Evolutionary conservation across 1,139 yeast genomes (phyloP).

Genomic region (Protomyces macrosporus): DNA sequence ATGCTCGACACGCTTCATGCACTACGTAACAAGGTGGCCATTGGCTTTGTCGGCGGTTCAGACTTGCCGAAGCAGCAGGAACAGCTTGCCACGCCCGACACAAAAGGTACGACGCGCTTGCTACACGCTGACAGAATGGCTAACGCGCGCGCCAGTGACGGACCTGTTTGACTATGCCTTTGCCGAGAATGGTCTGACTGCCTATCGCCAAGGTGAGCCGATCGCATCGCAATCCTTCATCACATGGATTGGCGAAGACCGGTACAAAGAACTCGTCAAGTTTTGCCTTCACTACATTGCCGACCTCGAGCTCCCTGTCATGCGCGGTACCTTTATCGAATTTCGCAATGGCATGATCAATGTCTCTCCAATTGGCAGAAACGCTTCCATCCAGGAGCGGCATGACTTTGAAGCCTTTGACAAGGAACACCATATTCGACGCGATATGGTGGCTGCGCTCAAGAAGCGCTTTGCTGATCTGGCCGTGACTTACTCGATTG

Average conservation of each 20-base stretch:
- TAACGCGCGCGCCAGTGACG: conserved; percentile 40
- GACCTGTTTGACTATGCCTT: conserved; percentile 88
- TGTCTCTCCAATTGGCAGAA: conserved; percentile 97
- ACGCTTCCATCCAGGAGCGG: conserved; percentile 90
- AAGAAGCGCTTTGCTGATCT: conserved; percentile 74
- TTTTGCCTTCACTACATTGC: conserved; percentile 81
- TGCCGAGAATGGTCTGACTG: conserved; percentile 96
- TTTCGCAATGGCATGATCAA: conserved; percentile 99
- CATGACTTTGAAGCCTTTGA: conserved; percentile 84
- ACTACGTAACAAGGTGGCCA: conserved; percentile 82
- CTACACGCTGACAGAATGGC: not conserved
- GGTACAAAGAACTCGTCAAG: conserved; percentile 80
- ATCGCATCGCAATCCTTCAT: conserved; percentile 80
- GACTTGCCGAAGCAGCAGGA: conserved; percentile 92
- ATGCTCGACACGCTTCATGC: conserved; percentile 64
- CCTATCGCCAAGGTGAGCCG: conserved; percentile 82
- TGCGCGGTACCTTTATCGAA: conserved; percentile 88
- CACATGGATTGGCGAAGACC: conserved; percentile 90
- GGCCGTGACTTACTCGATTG: conserved; percentile 84
- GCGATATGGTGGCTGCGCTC: conserved; percentile 74
- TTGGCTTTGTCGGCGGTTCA: conserved; percentile 98
- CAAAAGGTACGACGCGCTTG: conserved; percentile 21
- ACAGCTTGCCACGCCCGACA: conserved; percentile 69
- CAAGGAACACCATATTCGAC: conserved; percentile 71
- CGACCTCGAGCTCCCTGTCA: conserved; percentile 76